A percentile compares a stretch with the other conserved stretches of the same genome.
Conservation (phyloP, 169 alveolate species). For the Cryptosporidium sp. region DNA sequence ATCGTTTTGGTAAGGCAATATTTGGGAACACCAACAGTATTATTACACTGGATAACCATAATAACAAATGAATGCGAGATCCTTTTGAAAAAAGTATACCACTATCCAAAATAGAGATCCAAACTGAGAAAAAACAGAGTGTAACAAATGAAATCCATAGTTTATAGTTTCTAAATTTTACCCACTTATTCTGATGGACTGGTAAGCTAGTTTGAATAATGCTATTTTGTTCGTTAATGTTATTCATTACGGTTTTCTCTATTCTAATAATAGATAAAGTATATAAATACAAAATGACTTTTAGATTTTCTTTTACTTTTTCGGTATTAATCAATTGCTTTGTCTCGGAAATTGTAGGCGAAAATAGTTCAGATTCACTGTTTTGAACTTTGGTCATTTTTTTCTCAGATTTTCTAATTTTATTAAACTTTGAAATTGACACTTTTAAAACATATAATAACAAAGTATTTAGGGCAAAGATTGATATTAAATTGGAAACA, state of each 20-base stretch:
- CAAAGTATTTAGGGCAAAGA: constrained; percentile 1
- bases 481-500: constrained; percentile 15
- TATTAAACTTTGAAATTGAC: constrained; percentile 22
- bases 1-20: constrained; percentile 14
- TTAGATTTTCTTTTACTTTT: constrained; percentile 23
- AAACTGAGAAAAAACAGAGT: constrained; percentile 32
- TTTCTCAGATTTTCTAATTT: constrained; percentile 15
- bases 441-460: constrained; percentile 31
- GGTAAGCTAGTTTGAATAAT: not conserved
- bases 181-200: not conserved
- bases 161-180: not conserved
- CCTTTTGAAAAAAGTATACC: constrained; percentile 35
- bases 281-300: constrained; percentile 25
- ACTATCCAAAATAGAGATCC: constrained; percentile 40
- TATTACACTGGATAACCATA: not conserved
- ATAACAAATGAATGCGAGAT: not conserved
- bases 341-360: not conserved
- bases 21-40: constrained; percentile 27
- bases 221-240: not conserved
- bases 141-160: constrained; percentile 15
- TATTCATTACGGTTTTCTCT: not conserved
- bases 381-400: not conserved
- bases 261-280: constrained; percentile 12
- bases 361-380: not conserved
- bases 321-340: not conserved